Base-by-base conservation (phyloP, 257 asterid genomes). In the Henckelia pumila region DNA sequence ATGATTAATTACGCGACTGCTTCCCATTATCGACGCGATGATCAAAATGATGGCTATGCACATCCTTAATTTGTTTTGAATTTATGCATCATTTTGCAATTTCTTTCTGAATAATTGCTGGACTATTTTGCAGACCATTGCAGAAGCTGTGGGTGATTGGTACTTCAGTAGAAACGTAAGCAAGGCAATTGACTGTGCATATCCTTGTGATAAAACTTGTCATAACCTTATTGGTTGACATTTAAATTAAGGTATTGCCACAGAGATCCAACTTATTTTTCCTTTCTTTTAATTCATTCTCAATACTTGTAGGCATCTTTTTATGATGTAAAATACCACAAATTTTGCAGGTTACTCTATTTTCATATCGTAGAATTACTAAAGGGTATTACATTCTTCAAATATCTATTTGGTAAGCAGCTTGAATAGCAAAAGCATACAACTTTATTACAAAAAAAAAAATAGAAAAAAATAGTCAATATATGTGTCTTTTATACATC, bases 121-220 rank as follows among this genome's bases (percentile, higher is more conserved):
- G 25, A 35, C 64, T 47, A 35, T 44, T 35, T 56, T 64, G 21
- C 87, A 90, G 99, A 84, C 86, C 29, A 85, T 93, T 57, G 83
- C 99, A 17, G 81, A 80, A 78, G 96, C 99, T 21, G 92, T 93
- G n/a, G 99, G 99, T 1, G 96, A 90, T 72, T 93, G 99, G 99
- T 93, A 88, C 75, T 93, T 88, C n/a, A 81, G 92, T 30, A 80
- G 95, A 80, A 70, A 72, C 20, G 58, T 64, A 50, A 82, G 88
- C 83, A 93, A 88, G 81, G 81, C 71, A 80, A 82, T 90, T 56
- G 99, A 90, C 74, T 86, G 97, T 80, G 82, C 99, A 74, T 93
- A 93, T 76, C 96, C 97, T 61, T 93, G 99, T 66, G 87, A 88
- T 68, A 79, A 63, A 35, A 77, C 88, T 67, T 93, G 97, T 74